Evolutionary conservation across 140 eudicot species (phyloP), one percentile per base, ranked within the genome.

Genomic region (Flaveria floridana): DNA sequence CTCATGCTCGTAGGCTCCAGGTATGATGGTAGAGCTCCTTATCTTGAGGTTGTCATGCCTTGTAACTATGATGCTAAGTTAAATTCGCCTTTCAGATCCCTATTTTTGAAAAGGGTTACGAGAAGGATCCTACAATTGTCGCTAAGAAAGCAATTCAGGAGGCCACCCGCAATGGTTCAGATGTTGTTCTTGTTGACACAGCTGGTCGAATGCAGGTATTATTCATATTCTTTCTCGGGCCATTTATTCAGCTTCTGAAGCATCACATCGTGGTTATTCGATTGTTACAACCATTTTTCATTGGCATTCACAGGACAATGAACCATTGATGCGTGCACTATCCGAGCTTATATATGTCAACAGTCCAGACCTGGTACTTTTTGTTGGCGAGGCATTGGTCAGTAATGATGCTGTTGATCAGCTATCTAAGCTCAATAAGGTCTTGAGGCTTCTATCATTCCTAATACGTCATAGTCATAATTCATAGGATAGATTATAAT

Each of bases 361-460:
- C 84, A 89, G 80, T 85, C 99, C 97, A 73, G 99, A 91, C 77
- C 88, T 91, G 61, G 86, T 95, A 48, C 85, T 95, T 52, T 95
- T 95, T 84, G 99, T 95, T 28, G 99, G 99, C 6, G 99, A 95
- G 81, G 96, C 96, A 55, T 91, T 95, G 55, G 99, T 95, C 28
- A 97, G 97, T n/a, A 95, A 95, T 78, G 97, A 95, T 76, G 99
- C 91, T 16, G 99, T 91, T 37, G 99, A 95, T 84, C 99, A 95
- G 58, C 81, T 95, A 62, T 86, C 92, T 18, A 95, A 95, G 86
- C 91, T 95, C 71, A 95, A 95, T 77, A 95, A 90, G 93, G 98
- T 92, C 42, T 61, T 11, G 25, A 51, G 13, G 25, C 65, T 25
- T 42, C 26, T 52, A 9, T 44, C 58, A 26, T 52, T 7, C 50